phyloP scores from a whole-genome alignment of 1,284 basidiomycete genomes.

The Grifola frondosa region DNA sequence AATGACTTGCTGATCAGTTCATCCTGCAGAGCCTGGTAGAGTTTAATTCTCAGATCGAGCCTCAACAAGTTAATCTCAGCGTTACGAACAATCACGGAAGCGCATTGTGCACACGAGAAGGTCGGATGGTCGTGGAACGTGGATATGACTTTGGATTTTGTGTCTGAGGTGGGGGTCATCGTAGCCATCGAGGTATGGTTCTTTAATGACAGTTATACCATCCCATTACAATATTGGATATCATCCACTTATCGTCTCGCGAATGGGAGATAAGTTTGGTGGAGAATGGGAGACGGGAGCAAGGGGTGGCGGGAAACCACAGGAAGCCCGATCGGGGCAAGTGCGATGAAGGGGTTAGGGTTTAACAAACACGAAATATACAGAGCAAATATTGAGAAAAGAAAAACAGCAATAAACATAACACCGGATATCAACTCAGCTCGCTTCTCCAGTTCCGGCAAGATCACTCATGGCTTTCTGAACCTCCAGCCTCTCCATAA shows the following conservation, averaged over 20 bases:
- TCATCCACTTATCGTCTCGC: background rate
- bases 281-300: too few relatives aligned
- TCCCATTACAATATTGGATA: too few relatives aligned
- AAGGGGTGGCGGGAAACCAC: too few relatives aligned
- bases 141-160: slow-evolving; percentile 51
- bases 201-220: too few relatives aligned
- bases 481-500: slow-evolving; percentile 72
- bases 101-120: slow-evolving; percentile 65
- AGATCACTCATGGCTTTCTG: slow-evolving; percentile 69
- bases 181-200: too few relatives aligned
- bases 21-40: slow-evolving; percentile 70
- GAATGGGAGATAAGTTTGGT: background rate
- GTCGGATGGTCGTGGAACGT: slow-evolving; percentile 58
- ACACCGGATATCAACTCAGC: background rate
- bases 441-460: slow-evolving; percentile 25
- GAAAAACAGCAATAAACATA: slow-evolving; percentile 1
- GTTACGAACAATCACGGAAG: slow-evolving; percentile 59
- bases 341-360: background rate
- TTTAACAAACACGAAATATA: background rate
- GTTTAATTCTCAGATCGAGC: background rate
- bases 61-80: background rate
- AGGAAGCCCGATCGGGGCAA: too few relatives aligned
- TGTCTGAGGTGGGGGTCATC: slow-evolving; percentile 36
- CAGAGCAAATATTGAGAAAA: background rate
- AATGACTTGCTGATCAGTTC: slow-evolving; percentile 86